Percentiles rank a stretch among this genome's conserved stretches.
These are phyloP conservation scores for Pulveroboletus frians DNA, from an alignment of 768 basidiomycete species.

Conservation along the genomic window DNA sequence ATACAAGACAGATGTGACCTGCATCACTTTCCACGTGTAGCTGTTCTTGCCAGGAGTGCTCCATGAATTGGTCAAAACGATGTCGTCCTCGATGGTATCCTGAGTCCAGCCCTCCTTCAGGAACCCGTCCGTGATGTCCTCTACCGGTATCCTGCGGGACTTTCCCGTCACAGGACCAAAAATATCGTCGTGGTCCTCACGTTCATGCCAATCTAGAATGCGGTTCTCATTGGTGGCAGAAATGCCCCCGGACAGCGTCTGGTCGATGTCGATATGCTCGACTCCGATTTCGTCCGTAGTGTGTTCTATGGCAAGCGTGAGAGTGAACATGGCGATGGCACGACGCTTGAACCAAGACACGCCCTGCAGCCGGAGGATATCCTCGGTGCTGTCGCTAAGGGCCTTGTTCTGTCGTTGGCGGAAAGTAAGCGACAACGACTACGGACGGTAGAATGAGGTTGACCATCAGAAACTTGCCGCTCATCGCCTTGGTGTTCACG, in stretches of 20 bases:
- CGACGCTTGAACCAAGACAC: slow-evolving; percentile 68
- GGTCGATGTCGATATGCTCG: slow-evolving; percentile 66
- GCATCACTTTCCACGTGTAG: slow-evolving; percentile 55
- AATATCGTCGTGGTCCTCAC: slow-evolving; percentile 49
- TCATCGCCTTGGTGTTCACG: slow-evolving; percentile 55
- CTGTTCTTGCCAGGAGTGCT: slow-evolving; percentile 61
- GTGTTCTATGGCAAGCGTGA: slow-evolving; percentile 62
- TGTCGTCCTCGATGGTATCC: slow-evolving; percentile 34
- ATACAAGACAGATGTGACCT: slow-evolving; percentile 38
- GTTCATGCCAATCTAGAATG: slow-evolving; percentile 51
- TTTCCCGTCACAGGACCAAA: slow-evolving; percentile 58
- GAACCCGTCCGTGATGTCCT: slow-evolving; percentile 42
- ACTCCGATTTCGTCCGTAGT: slow-evolving; percentile 52
- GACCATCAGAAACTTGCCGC: slow-evolving; percentile 63
- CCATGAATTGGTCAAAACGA: slow-evolving; percentile 37
- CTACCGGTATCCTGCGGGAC: slow-evolving; percentile 45
- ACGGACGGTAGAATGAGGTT: slow-evolving; percentile 1
- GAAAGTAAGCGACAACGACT: slow-evolving; percentile 1
- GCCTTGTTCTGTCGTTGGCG: slow-evolving; percentile 52
- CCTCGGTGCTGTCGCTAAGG: slow-evolving; percentile 57
- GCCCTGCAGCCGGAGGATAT: slow-evolving; percentile 65
- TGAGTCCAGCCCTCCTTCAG: slow-evolving; percentile 41
- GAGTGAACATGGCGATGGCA: slow-evolving; percentile 49
- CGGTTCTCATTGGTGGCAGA: slow-evolving; percentile 53
- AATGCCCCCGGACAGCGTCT: slow-evolving; percentile 60